A percentile compares a stretch with the other conserved stretches of the same genome.
These are phyloP conservation scores for Flaveria robusta DNA, from an alignment of 129 eudicot genomes.

Conservation along the genomic window DNA sequence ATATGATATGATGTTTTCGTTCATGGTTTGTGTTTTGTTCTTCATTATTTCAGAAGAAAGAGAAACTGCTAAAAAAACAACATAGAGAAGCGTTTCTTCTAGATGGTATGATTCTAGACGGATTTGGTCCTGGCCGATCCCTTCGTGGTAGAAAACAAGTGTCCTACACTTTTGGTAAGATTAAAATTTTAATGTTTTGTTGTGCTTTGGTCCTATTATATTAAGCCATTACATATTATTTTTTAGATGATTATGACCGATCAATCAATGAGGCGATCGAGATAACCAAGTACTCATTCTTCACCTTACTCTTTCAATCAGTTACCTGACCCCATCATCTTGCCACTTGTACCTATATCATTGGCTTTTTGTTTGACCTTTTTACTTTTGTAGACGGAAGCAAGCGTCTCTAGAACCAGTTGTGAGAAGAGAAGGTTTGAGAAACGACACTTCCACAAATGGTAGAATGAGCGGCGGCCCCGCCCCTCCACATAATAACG, in stretches of 20 bases:
- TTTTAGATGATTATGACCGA: constrained; percentile 91
- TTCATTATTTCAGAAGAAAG: constrained; percentile 61
- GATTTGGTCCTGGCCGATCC: constrained; percentile 74
- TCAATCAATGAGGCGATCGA: constrained; percentile 94
- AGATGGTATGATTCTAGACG: constrained; percentile 79
- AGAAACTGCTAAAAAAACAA: constrained; percentile 83
- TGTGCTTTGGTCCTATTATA: background rate
- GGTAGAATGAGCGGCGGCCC: constrained; percentile 57
- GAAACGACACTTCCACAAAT: constrained; percentile 53
- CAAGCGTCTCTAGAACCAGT: constrained; percentile 64
- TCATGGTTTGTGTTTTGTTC: constrained; percentile 13
- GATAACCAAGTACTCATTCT: constrained; percentile 69
- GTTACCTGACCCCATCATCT: background rate
- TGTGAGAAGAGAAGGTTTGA: constrained; percentile 55
- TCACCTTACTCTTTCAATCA: background rate
- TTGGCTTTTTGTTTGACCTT: background rate
- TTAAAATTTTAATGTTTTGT: background rate
- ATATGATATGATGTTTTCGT: background rate
- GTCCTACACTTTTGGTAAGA: constrained; percentile 94
- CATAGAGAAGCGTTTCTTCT: constrained; percentile 93
- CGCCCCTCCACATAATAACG: constrained; percentile 46
- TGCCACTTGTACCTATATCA: background rate
- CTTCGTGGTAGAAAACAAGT: constrained; percentile 98
- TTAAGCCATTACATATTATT: constrained; percentile 10
- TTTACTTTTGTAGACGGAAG: constrained; percentile 42